A percentile compares a stretch with the other conserved stretches of the same genome.
phyloP scores from a whole-genome alignment of 2,329 filamentous ascomycete genomes.

The Dactylellina cionopaga region DNA sequence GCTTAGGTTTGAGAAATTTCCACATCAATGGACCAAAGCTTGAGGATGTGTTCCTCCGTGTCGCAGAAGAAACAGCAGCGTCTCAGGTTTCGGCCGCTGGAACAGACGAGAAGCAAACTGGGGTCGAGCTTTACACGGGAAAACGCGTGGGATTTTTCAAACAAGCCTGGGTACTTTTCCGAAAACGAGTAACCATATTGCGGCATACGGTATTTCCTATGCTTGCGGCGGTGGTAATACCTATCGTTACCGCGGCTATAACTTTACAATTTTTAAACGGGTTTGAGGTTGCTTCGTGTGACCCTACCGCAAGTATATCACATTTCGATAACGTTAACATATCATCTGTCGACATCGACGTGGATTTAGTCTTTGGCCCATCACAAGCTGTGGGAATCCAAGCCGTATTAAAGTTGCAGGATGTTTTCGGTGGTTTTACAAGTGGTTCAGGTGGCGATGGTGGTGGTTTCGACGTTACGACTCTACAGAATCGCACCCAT shows the following conservation, averaged over 20 bases:
- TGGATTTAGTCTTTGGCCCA: slow-evolving; percentile 41
- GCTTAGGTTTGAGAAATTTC: slow-evolving; percentile 76
- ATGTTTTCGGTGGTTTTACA: slow-evolving; percentile 31
- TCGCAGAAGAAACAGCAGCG: slow-evolving; percentile 76
- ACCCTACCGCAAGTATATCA: slow-evolving; percentile 63
- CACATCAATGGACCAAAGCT: slow-evolving; percentile 88
- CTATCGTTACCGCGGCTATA: slow-evolving; percentile 80
- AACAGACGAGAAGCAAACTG: slow-evolving; percentile 58
- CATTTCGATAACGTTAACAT: slow-evolving; percentile 48
- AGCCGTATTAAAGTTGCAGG: slow-evolving; percentile 28
- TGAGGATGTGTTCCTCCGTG: slow-evolving; percentile 88
- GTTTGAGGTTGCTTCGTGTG: slow-evolving; percentile 67
- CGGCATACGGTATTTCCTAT: slow-evolving; percentile 82
- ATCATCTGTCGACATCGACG: slow-evolving; percentile 33
- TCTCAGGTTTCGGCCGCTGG: slow-evolving; percentile 51
- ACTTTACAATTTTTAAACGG: slow-evolving; percentile 78
- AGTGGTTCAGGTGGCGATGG: background rate
- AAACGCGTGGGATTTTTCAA: slow-evolving; percentile 73
- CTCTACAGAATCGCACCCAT: slow-evolving; percentile 62
- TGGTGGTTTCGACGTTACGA: slow-evolving; percentile 17
- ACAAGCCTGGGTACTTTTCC: slow-evolving; percentile 79
- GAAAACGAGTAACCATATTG: slow-evolving; percentile 80
- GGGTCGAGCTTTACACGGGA: slow-evolving; percentile 73
- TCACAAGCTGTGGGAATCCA: slow-evolving; percentile 28
- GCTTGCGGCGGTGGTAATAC: slow-evolving; percentile 77